A percentile compares a stretch with the other conserved stretches of the same genome.
These are phyloP conservation scores for Discostella pseudostelligera DNA, from an alignment of 108 stramenopile genomes.

Conservation along the genomic window DNA sequence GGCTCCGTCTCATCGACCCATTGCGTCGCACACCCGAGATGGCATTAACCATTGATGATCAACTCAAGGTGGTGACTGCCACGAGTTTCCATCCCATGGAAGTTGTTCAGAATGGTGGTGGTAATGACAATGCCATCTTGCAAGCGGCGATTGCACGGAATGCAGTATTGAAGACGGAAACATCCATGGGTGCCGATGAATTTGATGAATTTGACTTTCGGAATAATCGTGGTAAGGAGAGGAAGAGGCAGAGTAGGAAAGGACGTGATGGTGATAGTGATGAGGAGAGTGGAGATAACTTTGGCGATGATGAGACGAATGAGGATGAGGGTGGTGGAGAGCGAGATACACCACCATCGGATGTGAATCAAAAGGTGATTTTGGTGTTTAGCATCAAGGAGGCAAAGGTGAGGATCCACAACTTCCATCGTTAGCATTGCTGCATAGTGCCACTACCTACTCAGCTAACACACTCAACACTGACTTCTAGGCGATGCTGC, in stretches of 20 bases:
- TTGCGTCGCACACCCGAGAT: conserved; percentile 61
- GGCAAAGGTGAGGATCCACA: conserved; percentile 34
- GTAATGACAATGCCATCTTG: conserved; percentile 43
- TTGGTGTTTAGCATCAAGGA: conserved; percentile 82
- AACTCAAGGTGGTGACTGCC: conserved; percentile 43
- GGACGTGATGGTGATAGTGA: conserved; percentile 8
- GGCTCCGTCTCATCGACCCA: conserved; percentile 71
- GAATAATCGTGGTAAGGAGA: conserved; percentile 43
- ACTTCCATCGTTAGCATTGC: too few relatives aligned
- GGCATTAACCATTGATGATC: conserved; percentile 64
- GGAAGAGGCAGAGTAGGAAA: conserved; percentile 17
- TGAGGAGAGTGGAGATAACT: conserved; percentile 18
- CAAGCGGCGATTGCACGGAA: conserved; percentile 31
- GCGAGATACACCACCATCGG: conserved; percentile 37
- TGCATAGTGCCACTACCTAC: too few relatives aligned
- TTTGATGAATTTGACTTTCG: conserved; percentile 72
- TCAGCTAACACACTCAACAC: not conserved
- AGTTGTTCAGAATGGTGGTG: not conserved
- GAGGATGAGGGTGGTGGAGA: conserved; percentile 27
- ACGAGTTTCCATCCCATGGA: conserved; percentile 59
- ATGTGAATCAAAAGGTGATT: conserved; percentile 72
- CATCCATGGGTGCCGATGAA: conserved; percentile 67
- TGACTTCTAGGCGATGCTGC: conserved; percentile 56
- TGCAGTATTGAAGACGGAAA: conserved; percentile 72
- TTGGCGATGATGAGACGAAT: conserved; percentile 28